Percentiles rank a stretch among this genome's conserved stretches.
Conservation (phyloP, 345 rosid genomes). For the Sisymbrium irio region DNA sequence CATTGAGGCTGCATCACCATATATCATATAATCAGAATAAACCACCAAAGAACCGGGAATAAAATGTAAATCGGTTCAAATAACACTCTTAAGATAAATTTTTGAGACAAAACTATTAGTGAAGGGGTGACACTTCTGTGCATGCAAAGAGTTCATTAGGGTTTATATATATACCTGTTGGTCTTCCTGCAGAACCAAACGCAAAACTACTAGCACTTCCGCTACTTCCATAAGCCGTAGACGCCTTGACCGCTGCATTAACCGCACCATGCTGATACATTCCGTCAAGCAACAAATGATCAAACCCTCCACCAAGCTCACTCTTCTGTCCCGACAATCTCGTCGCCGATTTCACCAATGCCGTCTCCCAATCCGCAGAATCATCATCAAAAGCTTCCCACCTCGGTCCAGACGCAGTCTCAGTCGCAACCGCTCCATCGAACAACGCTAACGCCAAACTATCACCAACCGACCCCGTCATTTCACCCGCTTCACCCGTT, state of each 20-base stretch:
- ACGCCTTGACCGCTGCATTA: constrained; percentile 3
- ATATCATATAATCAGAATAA: background rate
- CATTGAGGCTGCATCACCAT: constrained; percentile 31
- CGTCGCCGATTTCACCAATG: constrained; percentile 61
- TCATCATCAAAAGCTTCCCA: constrained; percentile 69
- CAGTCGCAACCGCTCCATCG: constrained; percentile 36
- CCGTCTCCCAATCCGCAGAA: constrained; percentile 64
- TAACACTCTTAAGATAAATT: no score
- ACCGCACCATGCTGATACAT: constrained; percentile 38
- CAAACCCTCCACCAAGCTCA: constrained; percentile 41
- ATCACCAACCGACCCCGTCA: constrained; percentile 30
- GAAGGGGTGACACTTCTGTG: no score
- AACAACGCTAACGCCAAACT: constrained; percentile 59
- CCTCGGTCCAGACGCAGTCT: constrained; percentile 17
- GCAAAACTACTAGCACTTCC: constrained; percentile 76
- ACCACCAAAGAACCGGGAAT: no score
- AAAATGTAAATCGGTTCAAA: no score
- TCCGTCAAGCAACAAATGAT: constrained; percentile 35
- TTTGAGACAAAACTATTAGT: no score
- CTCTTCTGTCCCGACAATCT: constrained; percentile 37
- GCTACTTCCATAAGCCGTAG: constrained; percentile 30
- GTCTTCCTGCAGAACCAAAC: constrained; percentile 47
- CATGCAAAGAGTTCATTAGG: background rate
- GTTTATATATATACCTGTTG: constrained; percentile 25
- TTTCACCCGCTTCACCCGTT: constrained; percentile 35